These are phyloP conservation scores for Telopea speciosissima DNA, from an alignment of 177 flowering plant genomes.

Conservation along the genomic window DNA sequence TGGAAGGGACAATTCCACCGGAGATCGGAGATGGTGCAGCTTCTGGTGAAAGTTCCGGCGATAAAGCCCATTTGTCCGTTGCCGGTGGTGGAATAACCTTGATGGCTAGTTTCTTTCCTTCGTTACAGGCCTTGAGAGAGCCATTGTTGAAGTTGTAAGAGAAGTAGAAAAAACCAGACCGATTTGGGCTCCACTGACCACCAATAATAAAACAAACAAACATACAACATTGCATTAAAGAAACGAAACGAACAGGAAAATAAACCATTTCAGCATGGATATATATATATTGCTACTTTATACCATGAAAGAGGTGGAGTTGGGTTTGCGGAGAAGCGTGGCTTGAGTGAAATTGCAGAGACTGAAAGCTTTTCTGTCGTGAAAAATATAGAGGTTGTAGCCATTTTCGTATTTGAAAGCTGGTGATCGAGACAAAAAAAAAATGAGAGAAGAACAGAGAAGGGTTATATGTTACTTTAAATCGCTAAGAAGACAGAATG, in stretches of 20 bases:
- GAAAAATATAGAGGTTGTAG: constrained; percentile 75
- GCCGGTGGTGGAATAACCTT: constrained; percentile 30
- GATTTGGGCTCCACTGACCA: constrained; percentile 89
- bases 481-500: constrained; percentile 2
- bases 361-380: constrained; percentile 53
- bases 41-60: constrained; percentile 29
- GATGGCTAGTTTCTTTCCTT: constrained; percentile 55
- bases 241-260: not conserved
- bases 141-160: constrained; percentile 77
- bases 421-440: constrained; percentile 21
- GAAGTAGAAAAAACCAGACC: constrained; percentile 77
- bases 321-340: constrained; percentile 54
- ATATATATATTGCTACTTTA: constrained; percentile 13
- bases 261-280: not conserved
- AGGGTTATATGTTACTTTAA: not conserved
- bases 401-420: constrained; percentile 64
- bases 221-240: not conserved
- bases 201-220: no score
- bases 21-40: constrained; percentile 40
- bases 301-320: constrained; percentile 62
- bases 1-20: constrained; percentile 54
- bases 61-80: constrained; percentile 6
- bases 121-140: constrained; percentile 41
- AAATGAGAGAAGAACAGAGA: not conserved
- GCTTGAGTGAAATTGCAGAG: constrained; percentile 82